A percentile compares a stretch with the other conserved stretches of the same genome.
Evolutionary conservation across 75 land plant species (phyloP).

Genomic region (Pinus tabuliformis): DNA sequence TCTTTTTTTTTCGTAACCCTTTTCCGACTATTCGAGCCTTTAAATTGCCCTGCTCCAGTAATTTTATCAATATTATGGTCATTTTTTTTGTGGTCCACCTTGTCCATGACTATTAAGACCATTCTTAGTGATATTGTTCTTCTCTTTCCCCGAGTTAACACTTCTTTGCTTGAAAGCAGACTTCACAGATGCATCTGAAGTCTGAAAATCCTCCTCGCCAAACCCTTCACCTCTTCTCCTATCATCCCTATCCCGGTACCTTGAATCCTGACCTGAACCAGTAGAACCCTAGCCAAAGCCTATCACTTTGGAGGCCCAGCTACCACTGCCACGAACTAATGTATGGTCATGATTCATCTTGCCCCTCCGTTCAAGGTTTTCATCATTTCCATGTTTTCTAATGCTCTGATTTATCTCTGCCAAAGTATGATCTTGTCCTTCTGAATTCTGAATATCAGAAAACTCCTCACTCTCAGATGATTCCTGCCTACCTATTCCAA

Average conservation of each 20-base stretch:
- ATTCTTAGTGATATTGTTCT: background rate
- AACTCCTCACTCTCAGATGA: background rate
- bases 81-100: background rate
- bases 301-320: constrained; percentile 21
- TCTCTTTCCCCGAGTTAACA: constrained; percentile 6
- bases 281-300: constrained; percentile 51
- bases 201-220: constrained; percentile 10
- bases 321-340: background rate
- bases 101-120: background rate
- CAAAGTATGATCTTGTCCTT: constrained; percentile 1
- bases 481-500: background rate
- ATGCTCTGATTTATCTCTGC: background rate
- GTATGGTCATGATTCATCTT: background rate
- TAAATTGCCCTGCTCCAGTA: background rate
- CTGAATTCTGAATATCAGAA: constrained; percentile 2
- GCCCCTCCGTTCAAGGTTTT: background rate
- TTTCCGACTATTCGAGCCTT: background rate
- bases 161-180: background rate
- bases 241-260: constrained; percentile 86
- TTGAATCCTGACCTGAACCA: constrained; percentile 57
- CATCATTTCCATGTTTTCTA: background rate
- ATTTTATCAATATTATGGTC: background rate
- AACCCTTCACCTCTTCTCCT: constrained; percentile 63
- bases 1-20: too few species aligned
- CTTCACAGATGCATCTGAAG: background rate